A percentile compares a stretch with the other conserved stretches of the same genome.
phyloP scores from a whole-genome alignment of 192 early-diverging fungal genomes.

The Linnemannia exigua region DNA sequence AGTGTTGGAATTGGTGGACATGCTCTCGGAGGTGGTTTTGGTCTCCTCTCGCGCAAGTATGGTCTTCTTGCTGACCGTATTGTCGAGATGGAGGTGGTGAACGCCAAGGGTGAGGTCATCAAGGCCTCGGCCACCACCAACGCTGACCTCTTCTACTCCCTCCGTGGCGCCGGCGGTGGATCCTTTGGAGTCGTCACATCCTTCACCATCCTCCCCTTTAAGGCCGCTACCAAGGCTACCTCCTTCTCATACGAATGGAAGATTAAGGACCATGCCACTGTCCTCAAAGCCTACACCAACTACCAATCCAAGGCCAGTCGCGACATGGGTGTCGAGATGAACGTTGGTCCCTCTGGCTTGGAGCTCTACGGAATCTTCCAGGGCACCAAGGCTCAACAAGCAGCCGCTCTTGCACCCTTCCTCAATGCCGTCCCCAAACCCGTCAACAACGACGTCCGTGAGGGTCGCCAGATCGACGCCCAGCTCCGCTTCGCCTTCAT shows the following conservation, averaged over 20 bases:
- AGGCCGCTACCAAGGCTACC: constrained; percentile 48
- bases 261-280: constrained; percentile 12
- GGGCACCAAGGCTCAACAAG: constrained; percentile 28
- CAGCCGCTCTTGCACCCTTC: constrained; percentile 26
- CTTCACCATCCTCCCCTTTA: constrained; percentile 48
- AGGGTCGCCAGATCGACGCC: constrained; percentile 41
- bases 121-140: constrained; percentile 51
- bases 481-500: constrained; percentile 39
- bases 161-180: constrained; percentile 73
- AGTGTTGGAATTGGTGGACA: constrained; percentile 73
- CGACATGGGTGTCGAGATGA: constrained; percentile 56
- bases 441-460: constrained; percentile 13
- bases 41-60: constrained; percentile 62
- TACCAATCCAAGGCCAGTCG: constrained; percentile 23
- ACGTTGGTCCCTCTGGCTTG: constrained; percentile 28
- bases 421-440: constrained; percentile 29
- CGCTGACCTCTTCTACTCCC: constrained; percentile 72
- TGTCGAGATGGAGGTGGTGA: constrained; percentile 59
- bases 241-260: constrained; percentile 44
- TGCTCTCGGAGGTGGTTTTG: constrained; percentile 70
- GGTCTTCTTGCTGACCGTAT: constrained; percentile 69
- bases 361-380: constrained; percentile 50
- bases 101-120: constrained; percentile 64
- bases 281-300: constrained; percentile 37
- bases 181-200: constrained; percentile 62